A percentile compares a stretch with the other conserved stretches of the same genome.
phyloP scores from a whole-genome alignment of 257 asterid genomes.

The Nicotiana tabacum region DNA sequence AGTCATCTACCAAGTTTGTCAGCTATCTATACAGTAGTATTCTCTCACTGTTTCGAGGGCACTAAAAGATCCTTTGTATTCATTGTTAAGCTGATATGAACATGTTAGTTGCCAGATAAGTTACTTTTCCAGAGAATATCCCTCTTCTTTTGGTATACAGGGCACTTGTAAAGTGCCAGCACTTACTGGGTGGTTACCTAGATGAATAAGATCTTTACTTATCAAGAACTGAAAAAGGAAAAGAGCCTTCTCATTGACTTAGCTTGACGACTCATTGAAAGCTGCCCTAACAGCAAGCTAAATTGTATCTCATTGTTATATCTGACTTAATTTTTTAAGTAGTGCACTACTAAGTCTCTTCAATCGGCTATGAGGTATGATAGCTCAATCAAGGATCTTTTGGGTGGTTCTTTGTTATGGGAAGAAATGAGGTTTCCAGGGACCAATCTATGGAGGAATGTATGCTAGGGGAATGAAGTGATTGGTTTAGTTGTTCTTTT shows the following conservation, averaged over 20 bases:
- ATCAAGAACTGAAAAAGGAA: background rate
- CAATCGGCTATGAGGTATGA: too few relatives aligned
- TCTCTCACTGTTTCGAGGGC: background rate
- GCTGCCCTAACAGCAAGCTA: background rate
- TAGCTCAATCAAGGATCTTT: background rate
- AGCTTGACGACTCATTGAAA: background rate
- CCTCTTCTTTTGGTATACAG: constrained; percentile 1
- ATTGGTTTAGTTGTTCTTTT: background rate
- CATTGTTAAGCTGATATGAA: background rate
- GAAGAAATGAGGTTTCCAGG: background rate
- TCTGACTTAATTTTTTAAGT: background rate
- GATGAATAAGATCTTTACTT: background rate
- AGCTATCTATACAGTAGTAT: background rate
- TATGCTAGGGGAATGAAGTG: background rate
- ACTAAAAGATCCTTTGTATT: background rate
- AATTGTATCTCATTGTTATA: background rate
- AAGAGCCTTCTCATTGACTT: background rate
- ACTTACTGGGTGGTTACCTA: background rate
- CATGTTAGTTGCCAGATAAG: background rate
- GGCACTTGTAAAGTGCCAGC: background rate
- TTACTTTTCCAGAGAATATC: background rate
- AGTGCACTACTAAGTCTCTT: background rate
- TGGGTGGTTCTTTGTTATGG: background rate
- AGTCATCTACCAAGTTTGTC: background rate
- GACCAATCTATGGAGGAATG: background rate